Evolutionary conservation across 257 asterid species (phyloP).

Genomic region (Knoxia roxburghii): DNA sequence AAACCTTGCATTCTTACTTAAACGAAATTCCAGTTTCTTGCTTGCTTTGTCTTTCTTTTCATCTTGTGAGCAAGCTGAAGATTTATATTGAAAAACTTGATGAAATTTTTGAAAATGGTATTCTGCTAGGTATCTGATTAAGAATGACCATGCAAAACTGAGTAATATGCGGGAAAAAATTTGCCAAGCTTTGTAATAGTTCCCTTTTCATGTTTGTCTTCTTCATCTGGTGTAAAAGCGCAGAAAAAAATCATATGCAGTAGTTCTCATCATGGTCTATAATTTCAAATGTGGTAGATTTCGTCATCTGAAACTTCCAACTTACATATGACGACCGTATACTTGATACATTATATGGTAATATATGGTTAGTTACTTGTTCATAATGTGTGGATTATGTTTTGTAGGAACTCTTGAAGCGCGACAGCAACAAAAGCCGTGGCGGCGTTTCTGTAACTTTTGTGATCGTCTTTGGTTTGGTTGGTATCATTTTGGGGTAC

Average conservation of each 20-base stretch:
- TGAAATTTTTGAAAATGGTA: background rate
- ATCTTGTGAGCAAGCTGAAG: background rate
- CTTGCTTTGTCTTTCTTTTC: background rate
- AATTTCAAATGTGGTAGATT: background rate
- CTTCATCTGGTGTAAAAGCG: no score
- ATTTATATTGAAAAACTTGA: background rate
- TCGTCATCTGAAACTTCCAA: background rate
- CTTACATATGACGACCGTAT: no score
- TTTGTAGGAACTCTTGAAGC: slow-evolving; percentile 41
- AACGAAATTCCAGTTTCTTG: background rate
- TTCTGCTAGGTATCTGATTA: background rate
- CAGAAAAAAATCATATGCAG: no score
- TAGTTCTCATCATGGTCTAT: no score
- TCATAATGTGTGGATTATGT: background rate
- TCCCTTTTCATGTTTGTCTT: background rate
- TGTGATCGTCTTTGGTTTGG: slow-evolving; percentile 41
- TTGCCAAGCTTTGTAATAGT: background rate
- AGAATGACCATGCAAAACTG: background rate
- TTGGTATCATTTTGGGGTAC: slow-evolving; percentile 49
- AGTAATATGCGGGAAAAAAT: background rate
- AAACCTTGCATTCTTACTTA: background rate
- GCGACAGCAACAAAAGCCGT: slow-evolving; percentile 33
- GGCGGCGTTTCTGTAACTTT: slow-evolving; percentile 39
- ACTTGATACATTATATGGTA: background rate
- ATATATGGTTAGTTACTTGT: background rate